These are phyloP conservation scores for Scopulariopsis brevicaulis DNA, from an alignment of 2,329 filamentous ascomycete species.

Conservation along the genomic window DNA sequence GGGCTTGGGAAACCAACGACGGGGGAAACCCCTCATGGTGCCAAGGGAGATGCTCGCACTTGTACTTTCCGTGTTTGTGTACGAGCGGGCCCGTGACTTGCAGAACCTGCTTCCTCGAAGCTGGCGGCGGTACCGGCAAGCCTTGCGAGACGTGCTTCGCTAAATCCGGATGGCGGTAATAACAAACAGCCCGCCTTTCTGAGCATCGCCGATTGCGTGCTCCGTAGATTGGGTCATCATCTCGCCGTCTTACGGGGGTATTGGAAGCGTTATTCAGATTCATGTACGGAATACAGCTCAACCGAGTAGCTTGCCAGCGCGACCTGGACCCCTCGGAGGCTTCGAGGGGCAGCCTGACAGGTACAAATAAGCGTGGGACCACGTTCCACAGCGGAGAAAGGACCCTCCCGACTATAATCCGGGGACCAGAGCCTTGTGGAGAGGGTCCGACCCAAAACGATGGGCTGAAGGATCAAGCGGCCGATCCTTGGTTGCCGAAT, in stretches of 20 bases:
- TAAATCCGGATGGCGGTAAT: background rate
- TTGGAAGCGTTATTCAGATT: too few species aligned
- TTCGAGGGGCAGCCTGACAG: too few species aligned
- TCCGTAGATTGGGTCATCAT: too few species aligned
- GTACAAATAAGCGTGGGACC: background rate
- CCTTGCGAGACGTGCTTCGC: background rate
- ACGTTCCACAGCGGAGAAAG: background rate
- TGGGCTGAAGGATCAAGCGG: background rate
- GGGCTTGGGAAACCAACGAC: too few species aligned
- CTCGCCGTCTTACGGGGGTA: too few species aligned
- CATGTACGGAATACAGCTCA: too few species aligned
- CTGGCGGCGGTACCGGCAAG: background rate
- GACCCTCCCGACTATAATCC: background rate
- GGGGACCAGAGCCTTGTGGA: background rate
- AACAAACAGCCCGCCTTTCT: background rate
- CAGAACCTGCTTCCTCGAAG: background rate
- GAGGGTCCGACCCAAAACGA: background rate
- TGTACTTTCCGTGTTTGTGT: background rate
- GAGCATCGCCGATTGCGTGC: too few species aligned
- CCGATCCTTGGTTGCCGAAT: background rate
- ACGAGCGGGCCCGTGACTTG: background rate
- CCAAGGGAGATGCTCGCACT: background rate
- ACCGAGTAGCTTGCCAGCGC: too few species aligned
- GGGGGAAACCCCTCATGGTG: too few species aligned
- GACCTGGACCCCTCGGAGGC: too few species aligned